Conservation (phyloP, 208 protist genomes). For the Endotrypanum monterogeii region DNA sequence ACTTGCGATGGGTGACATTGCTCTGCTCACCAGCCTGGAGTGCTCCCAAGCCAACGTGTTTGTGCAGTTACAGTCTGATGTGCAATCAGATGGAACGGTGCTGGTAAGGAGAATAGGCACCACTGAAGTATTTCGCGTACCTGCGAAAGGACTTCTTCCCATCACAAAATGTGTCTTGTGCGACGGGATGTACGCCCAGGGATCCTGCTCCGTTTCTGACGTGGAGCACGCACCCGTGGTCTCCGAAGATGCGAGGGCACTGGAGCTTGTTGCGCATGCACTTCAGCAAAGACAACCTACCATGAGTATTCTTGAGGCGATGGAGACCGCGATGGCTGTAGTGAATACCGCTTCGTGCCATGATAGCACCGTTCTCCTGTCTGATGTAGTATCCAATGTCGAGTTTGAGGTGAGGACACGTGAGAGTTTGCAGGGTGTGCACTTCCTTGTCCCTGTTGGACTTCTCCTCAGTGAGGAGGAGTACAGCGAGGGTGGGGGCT, state of each 20-base stretch:
- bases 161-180: conserved; percentile 52
- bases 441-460: conserved; percentile 35
- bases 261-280: conserved; percentile 36
- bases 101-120: conserved; percentile 29
- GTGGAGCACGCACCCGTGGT: conserved; percentile 30
- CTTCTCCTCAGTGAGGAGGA: conserved; percentile 46
- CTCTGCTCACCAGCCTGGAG: conserved; percentile 35
- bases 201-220: conserved; percentile 22
- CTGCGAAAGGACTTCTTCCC: conserved; percentile 43
- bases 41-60: conserved; percentile 28
- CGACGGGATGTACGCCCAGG: conserved; percentile 34
- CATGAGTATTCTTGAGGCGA: conserved; percentile 11
- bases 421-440: conserved; percentile 8
- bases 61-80: conserved; percentile 28
- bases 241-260: conserved; percentile 40
- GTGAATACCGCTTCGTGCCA: conserved; percentile 21
- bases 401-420: conserved; percentile 8
- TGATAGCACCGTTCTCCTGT: conserved; percentile 7
- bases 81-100: conserved; percentile 34
- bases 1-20: conserved; percentile 43
- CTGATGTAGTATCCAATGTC: conserved; percentile 8
- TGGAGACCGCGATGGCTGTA: conserved; percentile 17
- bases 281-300: conserved; percentile 8
- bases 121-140: conserved; percentile 30
- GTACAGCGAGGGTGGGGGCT: conserved; percentile 22